Percentiles rank a stretch among this genome's conserved stretches.
Conservation (phyloP, 208 protist genomes). For the Crithidia acanthocephali region DNA sequence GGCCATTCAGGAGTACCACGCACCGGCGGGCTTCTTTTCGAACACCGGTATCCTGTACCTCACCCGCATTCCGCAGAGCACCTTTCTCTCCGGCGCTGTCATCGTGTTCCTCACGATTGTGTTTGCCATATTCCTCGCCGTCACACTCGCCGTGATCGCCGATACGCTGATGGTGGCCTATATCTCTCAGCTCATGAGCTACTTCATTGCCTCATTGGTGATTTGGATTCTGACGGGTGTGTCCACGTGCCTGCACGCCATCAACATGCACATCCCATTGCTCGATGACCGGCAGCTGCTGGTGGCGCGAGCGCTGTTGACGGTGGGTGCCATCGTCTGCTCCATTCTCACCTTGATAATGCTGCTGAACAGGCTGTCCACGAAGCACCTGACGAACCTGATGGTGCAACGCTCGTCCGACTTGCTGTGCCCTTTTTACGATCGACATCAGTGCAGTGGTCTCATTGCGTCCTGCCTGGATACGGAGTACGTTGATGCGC, state of each 20-base stretch:
- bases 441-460: background rate
- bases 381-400: background rate
- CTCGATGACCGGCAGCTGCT: conserved; percentile 4
- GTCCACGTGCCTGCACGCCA: conserved; percentile 4
- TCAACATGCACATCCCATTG: conserved; percentile 52
- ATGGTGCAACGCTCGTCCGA: background rate
- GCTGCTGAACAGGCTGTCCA: background rate
- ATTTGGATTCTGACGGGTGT: conserved; percentile 17
- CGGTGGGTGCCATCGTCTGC: conserved; percentile 26
- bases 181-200: background rate
- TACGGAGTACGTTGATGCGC: background rate
- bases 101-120: conserved; percentile 32
- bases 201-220: conserved; percentile 2
- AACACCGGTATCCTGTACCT: conserved; percentile 66
- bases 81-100: conserved; percentile 48
- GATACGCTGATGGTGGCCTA: conserved; percentile 8
- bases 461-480: background rate
- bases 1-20: conserved; percentile 35
- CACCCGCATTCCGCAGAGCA: conserved; percentile 57
- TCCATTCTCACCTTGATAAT: conserved; percentile 2
- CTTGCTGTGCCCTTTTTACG: conserved; percentile 15
- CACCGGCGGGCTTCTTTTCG: conserved; percentile 48
- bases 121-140: conserved; percentile 8
- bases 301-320: conserved; percentile 1
- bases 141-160: background rate